Percentiles rank a stretch among this genome's conserved stretches.
phyloP scores from a whole-genome alignment of 139 green algal species.

The Nannochloris sp. region DNA sequence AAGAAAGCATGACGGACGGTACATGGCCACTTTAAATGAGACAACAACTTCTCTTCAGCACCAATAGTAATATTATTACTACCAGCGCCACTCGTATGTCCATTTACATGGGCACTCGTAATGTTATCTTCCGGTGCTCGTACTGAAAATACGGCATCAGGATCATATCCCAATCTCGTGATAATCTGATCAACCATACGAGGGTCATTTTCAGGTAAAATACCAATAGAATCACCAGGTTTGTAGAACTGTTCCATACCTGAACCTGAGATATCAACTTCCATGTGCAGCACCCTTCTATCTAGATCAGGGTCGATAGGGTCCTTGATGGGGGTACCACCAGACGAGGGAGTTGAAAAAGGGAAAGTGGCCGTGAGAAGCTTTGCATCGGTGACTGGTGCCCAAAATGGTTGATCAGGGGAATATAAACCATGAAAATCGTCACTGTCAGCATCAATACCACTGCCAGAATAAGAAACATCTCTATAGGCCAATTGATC shows the following conservation, averaged over 20 bases:
- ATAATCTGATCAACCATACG: constrained; percentile 54
- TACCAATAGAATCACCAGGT: constrained; percentile 79
- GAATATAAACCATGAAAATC: constrained; percentile 62
- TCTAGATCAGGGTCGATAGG: constrained; percentile 39
- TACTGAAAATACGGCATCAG: constrained; percentile 44
- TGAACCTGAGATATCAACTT: constrained; percentile 62
- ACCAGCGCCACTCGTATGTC: constrained; percentile 7
- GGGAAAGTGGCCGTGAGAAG: constrained; percentile 7
- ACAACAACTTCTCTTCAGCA: constrained; percentile 26
- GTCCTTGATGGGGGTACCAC: too few relatives aligned
- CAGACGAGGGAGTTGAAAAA: constrained; percentile 4
- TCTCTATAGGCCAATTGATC: constrained; percentile 33
- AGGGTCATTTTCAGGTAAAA: constrained; percentile 68
- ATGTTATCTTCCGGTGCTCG: constrained; percentile 5
- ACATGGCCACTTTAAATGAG: constrained; percentile 70
- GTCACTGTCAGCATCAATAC: too few relatives aligned
- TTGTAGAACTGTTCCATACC: constrained; percentile 50
- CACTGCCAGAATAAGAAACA: too few relatives aligned
- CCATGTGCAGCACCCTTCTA: constrained; percentile 76
- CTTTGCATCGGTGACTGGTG: constrained; percentile 26
- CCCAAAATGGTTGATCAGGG: constrained; percentile 55
- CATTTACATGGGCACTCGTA: not conserved
- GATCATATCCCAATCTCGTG: constrained; percentile 39
- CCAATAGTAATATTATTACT: not conserved
- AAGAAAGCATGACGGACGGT: constrained; percentile 61